phyloP scores from a whole-genome alignment of 2,329 filamentous ascomycete species.

The Trichoderma sp. region DNA sequence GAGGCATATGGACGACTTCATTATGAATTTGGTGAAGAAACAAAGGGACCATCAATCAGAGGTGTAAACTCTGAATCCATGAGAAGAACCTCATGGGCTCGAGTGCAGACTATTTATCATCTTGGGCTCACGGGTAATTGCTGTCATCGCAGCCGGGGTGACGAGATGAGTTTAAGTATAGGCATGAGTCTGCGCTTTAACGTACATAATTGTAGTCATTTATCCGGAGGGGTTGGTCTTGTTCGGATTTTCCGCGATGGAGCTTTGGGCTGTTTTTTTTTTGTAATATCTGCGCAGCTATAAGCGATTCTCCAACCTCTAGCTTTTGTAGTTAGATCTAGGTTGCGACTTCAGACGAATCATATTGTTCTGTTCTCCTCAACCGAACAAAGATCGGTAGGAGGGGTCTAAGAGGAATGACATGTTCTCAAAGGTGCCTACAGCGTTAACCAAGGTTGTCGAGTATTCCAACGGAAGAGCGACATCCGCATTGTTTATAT shows the following conservation, averaged over 20 bases:
- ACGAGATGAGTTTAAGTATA: not conserved
- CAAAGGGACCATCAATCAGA: not conserved
- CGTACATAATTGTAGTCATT: not conserved
- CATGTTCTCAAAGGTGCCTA: not conserved
- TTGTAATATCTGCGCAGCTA: not conserved
- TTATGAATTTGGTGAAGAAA: not conserved
- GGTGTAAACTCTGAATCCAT: not conserved
- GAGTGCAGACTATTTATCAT: not conserved
- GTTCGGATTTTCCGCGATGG: not conserved
- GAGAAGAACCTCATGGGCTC: not conserved
- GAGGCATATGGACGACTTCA: not conserved
- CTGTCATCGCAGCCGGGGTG: not conserved
- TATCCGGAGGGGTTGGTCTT: slow-evolving; percentile 8
- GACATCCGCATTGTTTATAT: not conserved
- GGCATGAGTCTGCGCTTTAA: not conserved
- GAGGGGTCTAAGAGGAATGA: not conserved
- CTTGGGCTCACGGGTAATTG: not conserved
- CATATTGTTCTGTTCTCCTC: not conserved
- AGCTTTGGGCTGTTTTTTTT: not conserved
- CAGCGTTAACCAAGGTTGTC: not conserved
- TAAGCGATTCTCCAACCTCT: not conserved
- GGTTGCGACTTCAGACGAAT: not conserved
- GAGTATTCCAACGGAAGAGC: not conserved
- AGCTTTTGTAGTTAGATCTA: not conserved
- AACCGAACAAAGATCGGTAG: not conserved